Percentiles rank a stretch among this genome's conserved stretches.
Evolutionary conservation across 331 rosid species (phyloP).

Genomic region (Dryas integrifolia): DNA sequence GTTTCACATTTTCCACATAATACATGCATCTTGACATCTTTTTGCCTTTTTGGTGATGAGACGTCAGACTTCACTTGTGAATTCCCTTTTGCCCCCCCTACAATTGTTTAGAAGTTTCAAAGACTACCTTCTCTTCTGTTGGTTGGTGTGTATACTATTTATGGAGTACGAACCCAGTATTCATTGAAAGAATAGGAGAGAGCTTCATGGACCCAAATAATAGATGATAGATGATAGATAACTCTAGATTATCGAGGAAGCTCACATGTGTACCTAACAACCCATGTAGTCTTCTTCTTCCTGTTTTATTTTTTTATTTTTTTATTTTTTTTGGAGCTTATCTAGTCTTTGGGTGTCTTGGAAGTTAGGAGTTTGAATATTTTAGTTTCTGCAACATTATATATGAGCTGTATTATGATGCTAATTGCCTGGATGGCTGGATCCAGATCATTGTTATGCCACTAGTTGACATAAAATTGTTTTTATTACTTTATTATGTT

Average conservation of each 20-base stretch:
- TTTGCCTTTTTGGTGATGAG: neutral
- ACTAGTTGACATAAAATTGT: neutral
- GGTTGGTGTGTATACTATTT: neutral
- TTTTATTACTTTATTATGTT: neutral
- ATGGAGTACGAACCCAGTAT: no score
- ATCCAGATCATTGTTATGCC: slow-evolving; percentile 12
- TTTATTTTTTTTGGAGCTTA: no score
- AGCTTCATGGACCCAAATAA: neutral
- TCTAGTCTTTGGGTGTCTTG: neutral
- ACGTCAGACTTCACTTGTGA: slow-evolving; percentile 5
- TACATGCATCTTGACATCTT: neutral
- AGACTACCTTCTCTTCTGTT: neutral
- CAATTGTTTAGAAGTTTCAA: neutral
- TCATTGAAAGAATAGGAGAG: neutral
- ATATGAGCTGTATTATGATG: neutral
- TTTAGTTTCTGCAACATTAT: slow-evolving; percentile 13
- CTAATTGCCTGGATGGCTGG: slow-evolving; percentile 7
- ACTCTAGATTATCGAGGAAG: neutral
- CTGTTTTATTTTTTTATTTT: no score
- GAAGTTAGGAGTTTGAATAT: neutral
- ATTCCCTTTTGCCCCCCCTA: neutral
- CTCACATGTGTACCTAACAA: neutral
- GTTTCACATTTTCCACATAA: neutral
- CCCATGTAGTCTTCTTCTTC: no score
- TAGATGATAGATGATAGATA: neutral